Evolutionary conservation across 202 grass and related monocot species (phyloP), one percentile per base, ranked within the genome.

Genomic region (Panicum hallii): DNA sequence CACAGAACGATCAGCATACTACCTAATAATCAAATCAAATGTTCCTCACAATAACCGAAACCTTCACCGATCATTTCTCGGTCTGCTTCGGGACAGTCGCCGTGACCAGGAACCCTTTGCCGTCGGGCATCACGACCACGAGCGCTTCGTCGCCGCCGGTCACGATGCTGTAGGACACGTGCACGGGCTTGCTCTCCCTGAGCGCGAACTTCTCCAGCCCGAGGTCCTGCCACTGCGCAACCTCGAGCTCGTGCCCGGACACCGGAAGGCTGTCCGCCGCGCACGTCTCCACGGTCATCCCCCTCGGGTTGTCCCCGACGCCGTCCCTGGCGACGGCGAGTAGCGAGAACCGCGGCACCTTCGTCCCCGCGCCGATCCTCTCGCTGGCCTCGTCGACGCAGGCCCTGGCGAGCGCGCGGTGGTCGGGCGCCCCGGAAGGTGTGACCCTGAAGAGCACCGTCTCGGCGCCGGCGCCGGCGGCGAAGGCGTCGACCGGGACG

Each of bases 161-260:
- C 48, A 91, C 78, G 66, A 96, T 83, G 32, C 63, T 78, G 78
- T 28, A 88, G 2, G 93, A 92, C 7, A 91, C 79, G 47, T 80
- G 91, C 58, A 92, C 84, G 3, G 93, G 93, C 72, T 87, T 94
- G 70, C 75, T 86, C 28, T 71, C 74, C 17, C 47, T 49, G 58
- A 99, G 53, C 32, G 78, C 52, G 4, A 96, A 63, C 80, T 99
- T 75, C 56, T 94, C 87, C 40, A 94, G 67, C 28, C 91, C 97
- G 6, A 94, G 72, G 6, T 93, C 88, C 40, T 57, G 43, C 97
- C 93, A 99, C 57, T 28, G 23, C 23, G 16, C 90, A 1, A 63
- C 75, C 34, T 85, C 62, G 0, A 88, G 34, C 8, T 36, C 12
- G 4, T 47, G 5, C 22, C 26, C 41, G 53, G 12, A 11, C 22